Evolutionary conservation across 2,329 filamentous ascomycete species (phyloP).

Genomic region (Fusarium virguliforme): DNA sequence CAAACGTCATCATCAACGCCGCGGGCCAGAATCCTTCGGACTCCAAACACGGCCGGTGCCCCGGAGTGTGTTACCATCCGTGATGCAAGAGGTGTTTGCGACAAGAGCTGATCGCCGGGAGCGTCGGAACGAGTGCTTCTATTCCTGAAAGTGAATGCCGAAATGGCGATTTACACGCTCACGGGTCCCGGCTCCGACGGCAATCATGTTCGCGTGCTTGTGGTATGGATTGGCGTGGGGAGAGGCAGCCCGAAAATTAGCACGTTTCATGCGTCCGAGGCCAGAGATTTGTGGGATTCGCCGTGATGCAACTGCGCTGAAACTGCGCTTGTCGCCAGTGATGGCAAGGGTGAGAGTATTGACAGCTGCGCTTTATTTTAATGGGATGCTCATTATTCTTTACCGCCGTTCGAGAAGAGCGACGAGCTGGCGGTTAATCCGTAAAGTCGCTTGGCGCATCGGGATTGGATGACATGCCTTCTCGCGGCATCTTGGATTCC

Average conservation of each 20-base stretch:
- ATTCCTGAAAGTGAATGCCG: slow-evolving; percentile 22
- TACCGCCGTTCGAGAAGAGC: slow-evolving; percentile 21
- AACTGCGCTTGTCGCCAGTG: slow-evolving; percentile 40
- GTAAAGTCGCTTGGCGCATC: slow-evolving; percentile 24
- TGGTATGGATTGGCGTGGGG: slow-evolving; percentile 45
- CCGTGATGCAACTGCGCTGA: slow-evolving; percentile 46
- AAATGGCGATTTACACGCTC: slow-evolving; percentile 42
- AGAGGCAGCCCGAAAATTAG: slow-evolving; percentile 47
- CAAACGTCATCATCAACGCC: slow-evolving; percentile 18
- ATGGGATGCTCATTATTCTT: slow-evolving; percentile 18
- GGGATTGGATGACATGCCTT: slow-evolving; percentile 46
- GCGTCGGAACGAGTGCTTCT: slow-evolving; percentile 17
- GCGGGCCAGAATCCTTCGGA: slow-evolving; percentile 12
- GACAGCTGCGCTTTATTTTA: too few species aligned
- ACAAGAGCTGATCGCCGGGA: slow-evolving; percentile 2
- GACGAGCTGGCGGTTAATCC: slow-evolving; percentile 40
- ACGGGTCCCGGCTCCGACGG: slow-evolving; percentile 25
- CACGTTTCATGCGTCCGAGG: slow-evolving; percentile 44
- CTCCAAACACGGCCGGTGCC: background rate
- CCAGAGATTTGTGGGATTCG: slow-evolving; percentile 37
- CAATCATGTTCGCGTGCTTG: slow-evolving; percentile 21
- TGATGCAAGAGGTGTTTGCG: slow-evolving; percentile 18
- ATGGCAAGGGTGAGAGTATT: slow-evolving; percentile 2
- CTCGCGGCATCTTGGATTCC: slow-evolving; percentile 29
- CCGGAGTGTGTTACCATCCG: background rate